A percentile compares a stretch with the other conserved stretches of the same genome.
phyloP scores from a whole-genome alignment of 2,329 filamentous ascomycete genomes.

The Hypoxylon sp. region DNA sequence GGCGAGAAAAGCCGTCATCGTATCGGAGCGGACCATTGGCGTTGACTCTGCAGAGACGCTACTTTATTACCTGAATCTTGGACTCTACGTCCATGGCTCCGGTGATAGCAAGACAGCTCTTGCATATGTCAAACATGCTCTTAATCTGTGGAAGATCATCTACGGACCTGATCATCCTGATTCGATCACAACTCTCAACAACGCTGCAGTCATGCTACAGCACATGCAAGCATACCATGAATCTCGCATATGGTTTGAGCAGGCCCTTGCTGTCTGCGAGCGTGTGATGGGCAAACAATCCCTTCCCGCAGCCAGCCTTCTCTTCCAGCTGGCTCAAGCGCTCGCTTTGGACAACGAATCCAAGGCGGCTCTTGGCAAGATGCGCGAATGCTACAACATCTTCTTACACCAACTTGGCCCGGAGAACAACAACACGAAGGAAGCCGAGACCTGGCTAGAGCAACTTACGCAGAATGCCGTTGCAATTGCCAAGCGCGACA shows the following conservation, averaged over 20 bases:
- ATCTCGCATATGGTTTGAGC: slow-evolving; percentile 96
- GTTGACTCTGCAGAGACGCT: slow-evolving; percentile 95
- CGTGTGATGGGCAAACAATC: slow-evolving; percentile 89
- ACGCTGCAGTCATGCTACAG: slow-evolving; percentile 98
- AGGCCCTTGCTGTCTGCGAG: slow-evolving; percentile 90
- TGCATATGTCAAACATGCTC: slow-evolving; percentile 89
- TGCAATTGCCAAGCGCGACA: slow-evolving; percentile 92
- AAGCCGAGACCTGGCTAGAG: slow-evolving; percentile 96
- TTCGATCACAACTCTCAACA: slow-evolving; percentile 98
- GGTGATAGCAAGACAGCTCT: slow-evolving; percentile 93
- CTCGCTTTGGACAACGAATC: slow-evolving; percentile 96
- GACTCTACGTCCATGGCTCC: slow-evolving; percentile 91
- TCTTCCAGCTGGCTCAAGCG: slow-evolving; percentile 97
- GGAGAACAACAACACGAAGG: slow-evolving; percentile 97
- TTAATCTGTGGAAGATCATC: slow-evolving; percentile 97
- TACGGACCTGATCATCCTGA: slow-evolving; percentile 95
- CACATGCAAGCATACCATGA: slow-evolving; percentile 94
- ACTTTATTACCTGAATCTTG: slow-evolving; percentile 95
- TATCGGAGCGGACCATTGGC: slow-evolving; percentile 93
- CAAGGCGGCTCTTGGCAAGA: slow-evolving; percentile 89
- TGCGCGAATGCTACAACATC: slow-evolving; percentile 97
- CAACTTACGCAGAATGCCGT: slow-evolving; percentile 97
- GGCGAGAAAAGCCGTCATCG: slow-evolving; percentile 95
- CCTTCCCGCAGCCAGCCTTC: slow-evolving; percentile 92
- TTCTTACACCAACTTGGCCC: slow-evolving; percentile 90